A percentile compares a stretch with the other conserved stretches of the same genome.
These are phyloP conservation scores for Aspergillus homomorphus DNA, from an alignment of 495 filamentous ascomycete species.

Conservation along the genomic window DNA sequence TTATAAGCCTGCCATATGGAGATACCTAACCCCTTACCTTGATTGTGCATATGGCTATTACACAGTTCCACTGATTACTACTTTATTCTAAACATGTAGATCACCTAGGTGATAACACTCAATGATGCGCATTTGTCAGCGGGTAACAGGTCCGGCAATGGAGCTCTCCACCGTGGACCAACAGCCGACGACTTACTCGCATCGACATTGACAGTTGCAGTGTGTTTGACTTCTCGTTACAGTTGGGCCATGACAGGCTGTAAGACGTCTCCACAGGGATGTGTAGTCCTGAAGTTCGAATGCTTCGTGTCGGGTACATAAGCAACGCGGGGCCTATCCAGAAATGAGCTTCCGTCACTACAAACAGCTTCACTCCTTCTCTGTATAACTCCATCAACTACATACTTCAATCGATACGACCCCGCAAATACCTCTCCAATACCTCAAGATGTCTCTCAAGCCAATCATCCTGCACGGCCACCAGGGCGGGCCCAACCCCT, in stretches of 20 bases:
- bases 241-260: neutral
- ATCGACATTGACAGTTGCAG: neutral
- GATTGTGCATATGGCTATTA: neutral
- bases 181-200: neutral
- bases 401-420: neutral
- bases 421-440: neutral
- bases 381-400: neutral
- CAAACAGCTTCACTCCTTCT: neutral
- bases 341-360: neutral
- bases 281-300: neutral
- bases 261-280: neutral
- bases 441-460: slow-evolving; percentile 39
- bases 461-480: slow-evolving; percentile 44
- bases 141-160: neutral
- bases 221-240: neutral
- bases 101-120: no score
- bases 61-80: neutral
- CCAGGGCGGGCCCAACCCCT: slow-evolving; percentile 54
- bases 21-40: neutral
- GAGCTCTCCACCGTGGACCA: neutral
- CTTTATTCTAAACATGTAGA: neutral
- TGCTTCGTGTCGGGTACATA: neutral
- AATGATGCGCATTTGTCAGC: no score
- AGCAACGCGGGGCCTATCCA: neutral
- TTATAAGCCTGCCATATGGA: neutral